phyloP scores from a whole-genome alignment of 176 grass and related monocot genomes.

The Rhynchospora breviuscula region DNA sequence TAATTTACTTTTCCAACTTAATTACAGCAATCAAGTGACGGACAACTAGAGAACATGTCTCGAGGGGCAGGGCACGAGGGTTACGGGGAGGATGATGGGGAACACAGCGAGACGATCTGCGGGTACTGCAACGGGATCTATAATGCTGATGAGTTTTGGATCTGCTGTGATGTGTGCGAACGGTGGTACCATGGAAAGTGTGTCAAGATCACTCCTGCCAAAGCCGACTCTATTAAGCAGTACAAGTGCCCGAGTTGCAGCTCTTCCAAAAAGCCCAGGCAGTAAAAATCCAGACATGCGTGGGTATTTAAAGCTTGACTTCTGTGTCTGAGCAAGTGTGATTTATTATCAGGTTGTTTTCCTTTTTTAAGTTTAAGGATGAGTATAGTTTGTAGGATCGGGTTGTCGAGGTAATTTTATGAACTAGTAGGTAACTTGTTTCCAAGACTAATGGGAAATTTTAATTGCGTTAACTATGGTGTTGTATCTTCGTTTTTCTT shows the following conservation, averaged over 20 bases:
- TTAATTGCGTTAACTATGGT: constrained; percentile 4
- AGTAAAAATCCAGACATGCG: neutral
- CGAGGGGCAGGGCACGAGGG: constrained; percentile 45
- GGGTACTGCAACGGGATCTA: constrained; percentile 82
- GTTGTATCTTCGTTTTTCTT: neutral
- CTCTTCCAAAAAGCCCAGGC: constrained; percentile 53
- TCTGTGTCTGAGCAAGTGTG: constrained; percentile 22
- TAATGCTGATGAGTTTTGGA: constrained; percentile 85
- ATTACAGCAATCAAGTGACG: constrained; percentile 58
- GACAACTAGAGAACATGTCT: constrained; percentile 34
- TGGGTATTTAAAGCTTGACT: neutral
- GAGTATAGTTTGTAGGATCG: constrained; percentile 35
- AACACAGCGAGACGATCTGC: constrained; percentile 91
- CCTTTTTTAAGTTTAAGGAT: constrained; percentile 32
- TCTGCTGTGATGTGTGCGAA: constrained; percentile 82
- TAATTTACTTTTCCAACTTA: neutral
- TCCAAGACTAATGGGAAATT: neutral
- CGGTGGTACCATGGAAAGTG: constrained; percentile 97
- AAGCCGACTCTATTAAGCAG: constrained; percentile 97
- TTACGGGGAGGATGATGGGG: constrained; percentile 64
- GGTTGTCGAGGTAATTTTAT: constrained; percentile 13
- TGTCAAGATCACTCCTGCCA: constrained; percentile 90
- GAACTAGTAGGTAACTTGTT: constrained; percentile 14
- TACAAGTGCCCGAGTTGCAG: constrained; percentile 98
- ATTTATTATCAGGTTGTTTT: constrained; percentile 31